Conservation (phyloP, 257 asterid species). For the Gardenia jasminoides region DNA sequence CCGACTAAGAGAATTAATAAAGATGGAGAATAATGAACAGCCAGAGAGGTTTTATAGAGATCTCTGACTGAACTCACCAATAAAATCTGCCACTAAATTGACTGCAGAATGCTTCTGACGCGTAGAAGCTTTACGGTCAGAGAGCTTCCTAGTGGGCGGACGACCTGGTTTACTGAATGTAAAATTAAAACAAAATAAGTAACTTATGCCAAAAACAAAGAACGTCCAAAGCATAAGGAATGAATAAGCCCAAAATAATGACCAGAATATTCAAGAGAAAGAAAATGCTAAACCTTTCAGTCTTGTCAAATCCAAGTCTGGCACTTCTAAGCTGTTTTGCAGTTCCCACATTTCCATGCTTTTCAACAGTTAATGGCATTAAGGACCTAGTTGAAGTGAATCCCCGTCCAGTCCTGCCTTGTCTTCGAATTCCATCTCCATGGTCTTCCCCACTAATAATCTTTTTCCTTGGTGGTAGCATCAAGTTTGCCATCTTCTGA, state of each 20-base stretch:
- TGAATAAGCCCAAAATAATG: constrained; percentile 3
- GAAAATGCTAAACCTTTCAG: constrained; percentile 54
- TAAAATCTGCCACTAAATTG: constrained; percentile 62
- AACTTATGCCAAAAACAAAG: not conserved
- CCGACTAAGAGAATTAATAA: constrained; percentile 44
- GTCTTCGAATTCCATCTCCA: constrained; percentile 76
- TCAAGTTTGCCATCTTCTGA: constrained; percentile 75
- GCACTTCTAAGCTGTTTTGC: constrained; percentile 85
- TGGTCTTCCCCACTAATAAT: constrained; percentile 45
- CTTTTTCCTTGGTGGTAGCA: constrained; percentile 83
- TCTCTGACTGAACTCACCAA: constrained; percentile 43
- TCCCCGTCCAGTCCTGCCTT: constrained; percentile 85
- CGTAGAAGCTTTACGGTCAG: constrained; percentile 78
- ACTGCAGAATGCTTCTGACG: constrained; percentile 69
- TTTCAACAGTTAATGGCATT: constrained; percentile 64
- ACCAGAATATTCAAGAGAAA: not conserved
- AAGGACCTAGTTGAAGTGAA: constrained; percentile 66
- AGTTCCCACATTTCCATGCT: constrained; percentile 67
- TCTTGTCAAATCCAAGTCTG: constrained; percentile 71
- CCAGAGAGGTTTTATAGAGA: not conserved
- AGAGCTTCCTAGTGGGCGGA: constrained; percentile 77
- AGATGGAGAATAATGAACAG: constrained; percentile 3
- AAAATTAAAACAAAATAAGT: constrained; percentile 30
- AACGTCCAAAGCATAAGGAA: not conserved
- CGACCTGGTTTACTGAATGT: constrained; percentile 75